A percentile compares a stretch with the other conserved stretches of the same genome.
phyloP scores from a whole-genome alignment of 75 land plant species.

The Selaginella moellendorffii region DNA sequence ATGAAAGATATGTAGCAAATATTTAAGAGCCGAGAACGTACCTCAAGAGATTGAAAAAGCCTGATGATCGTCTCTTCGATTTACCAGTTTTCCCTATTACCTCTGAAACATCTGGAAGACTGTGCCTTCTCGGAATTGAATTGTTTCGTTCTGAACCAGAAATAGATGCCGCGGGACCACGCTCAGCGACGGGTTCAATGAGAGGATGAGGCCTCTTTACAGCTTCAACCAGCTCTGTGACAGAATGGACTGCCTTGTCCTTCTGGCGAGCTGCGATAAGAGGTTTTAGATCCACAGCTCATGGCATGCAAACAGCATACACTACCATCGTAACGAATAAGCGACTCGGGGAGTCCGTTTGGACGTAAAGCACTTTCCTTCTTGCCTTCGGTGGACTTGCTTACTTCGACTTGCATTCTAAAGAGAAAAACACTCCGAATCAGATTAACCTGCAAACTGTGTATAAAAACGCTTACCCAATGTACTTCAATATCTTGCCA shows the following conservation, averaged over 20 bases:
- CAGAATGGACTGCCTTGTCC: constrained; percentile 39
- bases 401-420: constrained; percentile 83
- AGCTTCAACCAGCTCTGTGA: constrained; percentile 44
- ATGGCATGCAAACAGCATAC: not conserved
- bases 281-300: not conserved
- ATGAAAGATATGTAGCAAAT: not conserved
- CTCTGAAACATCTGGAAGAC: constrained; percentile 28
- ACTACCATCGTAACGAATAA: constrained; percentile 65
- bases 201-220: constrained; percentile 40
- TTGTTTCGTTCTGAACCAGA: constrained; percentile 16
- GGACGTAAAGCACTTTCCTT: constrained; percentile 49
- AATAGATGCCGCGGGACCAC: constrained; percentile 13
- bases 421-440: not conserved
- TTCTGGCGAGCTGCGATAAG: constrained; percentile 51
- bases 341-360: constrained; percentile 60
- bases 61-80: constrained; percentile 26
- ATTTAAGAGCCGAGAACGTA: constrained; percentile 5
- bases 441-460: not conserved
- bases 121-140: constrained; percentile 17
- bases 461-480: constrained; percentile 37
- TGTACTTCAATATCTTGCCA: constrained; percentile 64
- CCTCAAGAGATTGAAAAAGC: constrained; percentile 25
- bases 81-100: constrained; percentile 20
- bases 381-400: constrained; percentile 61
- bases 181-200: constrained; percentile 21